Conservation (phyloP, 2,329 filamentous ascomycete species). For the Hypoxylon sp. region DNA sequence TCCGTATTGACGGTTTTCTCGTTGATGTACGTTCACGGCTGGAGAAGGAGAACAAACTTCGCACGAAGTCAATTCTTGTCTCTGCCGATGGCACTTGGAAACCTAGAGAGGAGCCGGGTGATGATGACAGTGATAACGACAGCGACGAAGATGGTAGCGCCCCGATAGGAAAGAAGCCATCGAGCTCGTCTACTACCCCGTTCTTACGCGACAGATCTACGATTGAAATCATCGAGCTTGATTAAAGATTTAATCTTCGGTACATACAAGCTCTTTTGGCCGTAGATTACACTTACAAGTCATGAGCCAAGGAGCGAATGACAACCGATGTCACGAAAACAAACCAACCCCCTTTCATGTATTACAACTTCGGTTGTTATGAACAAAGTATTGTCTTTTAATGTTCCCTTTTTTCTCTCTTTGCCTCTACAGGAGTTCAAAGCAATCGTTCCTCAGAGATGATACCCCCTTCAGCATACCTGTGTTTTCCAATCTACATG, state of each 20-base stretch:
- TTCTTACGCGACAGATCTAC: conserved; percentile 25
- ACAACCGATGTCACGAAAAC: not conserved
- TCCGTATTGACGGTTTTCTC: conserved; percentile 83
- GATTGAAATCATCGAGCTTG: conserved; percentile 47
- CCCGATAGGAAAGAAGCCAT: conserved; percentile 26
- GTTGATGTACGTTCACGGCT: conserved; percentile 71
- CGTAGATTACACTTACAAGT: not conserved
- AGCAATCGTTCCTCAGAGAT: conserved; percentile 27
- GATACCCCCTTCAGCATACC: conserved; percentile 35
- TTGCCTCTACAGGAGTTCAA: conserved; percentile 20
- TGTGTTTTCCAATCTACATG: conserved; percentile 16
- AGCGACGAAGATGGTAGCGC: conserved; percentile 51
- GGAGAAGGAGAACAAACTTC: conserved; percentile 61
- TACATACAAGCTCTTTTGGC: not conserved
- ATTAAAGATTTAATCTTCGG: conserved; percentile 34
- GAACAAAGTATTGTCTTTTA: conserved; percentile 9
- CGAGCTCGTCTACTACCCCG: conserved; percentile 30
- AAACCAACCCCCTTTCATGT: not conserved
- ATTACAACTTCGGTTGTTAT: not conserved
- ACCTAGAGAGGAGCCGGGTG: conserved; percentile 55
- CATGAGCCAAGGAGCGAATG: not conserved
- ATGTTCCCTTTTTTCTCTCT: conserved; percentile 11
- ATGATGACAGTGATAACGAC: conserved; percentile 53
- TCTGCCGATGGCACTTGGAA: conserved; percentile 76
- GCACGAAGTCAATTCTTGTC: conserved; percentile 73